These are phyloP conservation scores for Sporobolomyces phaffii DNA, from an alignment of 768 basidiomycete species.

Conservation along the genomic window DNA sequence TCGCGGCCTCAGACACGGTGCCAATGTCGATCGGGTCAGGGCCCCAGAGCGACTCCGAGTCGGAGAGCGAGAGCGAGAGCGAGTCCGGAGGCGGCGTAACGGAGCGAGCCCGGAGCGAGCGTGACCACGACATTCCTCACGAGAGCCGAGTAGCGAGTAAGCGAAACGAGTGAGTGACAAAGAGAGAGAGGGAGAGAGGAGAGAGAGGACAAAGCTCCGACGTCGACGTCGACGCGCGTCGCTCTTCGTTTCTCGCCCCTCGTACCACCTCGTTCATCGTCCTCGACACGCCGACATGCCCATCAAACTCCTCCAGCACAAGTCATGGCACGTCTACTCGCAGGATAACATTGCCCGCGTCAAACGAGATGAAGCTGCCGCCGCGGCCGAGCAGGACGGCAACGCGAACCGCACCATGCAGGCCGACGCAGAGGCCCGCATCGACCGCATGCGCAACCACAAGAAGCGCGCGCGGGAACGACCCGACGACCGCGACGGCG, in stretches of 20 bases:
- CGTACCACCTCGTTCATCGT: too few relatives aligned
- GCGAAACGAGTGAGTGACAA: background rate
- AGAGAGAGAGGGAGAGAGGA: background rate
- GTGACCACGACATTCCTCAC: background rate
- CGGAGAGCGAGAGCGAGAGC: background rate
- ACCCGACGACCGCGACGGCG: background rate
- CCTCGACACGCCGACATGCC: slow-evolving; percentile 15
- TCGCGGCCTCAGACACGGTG: slow-evolving; percentile 1
- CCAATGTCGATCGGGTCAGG: slow-evolving; percentile 15
- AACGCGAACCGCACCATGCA: slow-evolving; percentile 1
- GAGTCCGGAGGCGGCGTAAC: background rate
- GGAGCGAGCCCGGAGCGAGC: background rate
- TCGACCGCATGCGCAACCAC: slow-evolving; percentile 24
- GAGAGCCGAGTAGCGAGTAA: background rate
- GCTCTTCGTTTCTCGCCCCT: too few relatives aligned
- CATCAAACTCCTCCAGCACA: slow-evolving; percentile 30
- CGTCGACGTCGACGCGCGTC: too few relatives aligned
- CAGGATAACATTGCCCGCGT: slow-evolving; percentile 34
- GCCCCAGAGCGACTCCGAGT: background rate
- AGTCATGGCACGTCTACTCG: slow-evolving; percentile 33
- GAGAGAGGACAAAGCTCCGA: background rate
- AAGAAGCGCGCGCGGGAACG: background rate
- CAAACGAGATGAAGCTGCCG: slow-evolving; percentile 28
- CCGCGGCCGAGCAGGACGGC: background rate
- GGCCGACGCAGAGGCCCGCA: slow-evolving; percentile 30